Conservation (phyloP, 2,329 filamentous ascomycete genomes). For the Penicillium hesseltinei region DNA sequence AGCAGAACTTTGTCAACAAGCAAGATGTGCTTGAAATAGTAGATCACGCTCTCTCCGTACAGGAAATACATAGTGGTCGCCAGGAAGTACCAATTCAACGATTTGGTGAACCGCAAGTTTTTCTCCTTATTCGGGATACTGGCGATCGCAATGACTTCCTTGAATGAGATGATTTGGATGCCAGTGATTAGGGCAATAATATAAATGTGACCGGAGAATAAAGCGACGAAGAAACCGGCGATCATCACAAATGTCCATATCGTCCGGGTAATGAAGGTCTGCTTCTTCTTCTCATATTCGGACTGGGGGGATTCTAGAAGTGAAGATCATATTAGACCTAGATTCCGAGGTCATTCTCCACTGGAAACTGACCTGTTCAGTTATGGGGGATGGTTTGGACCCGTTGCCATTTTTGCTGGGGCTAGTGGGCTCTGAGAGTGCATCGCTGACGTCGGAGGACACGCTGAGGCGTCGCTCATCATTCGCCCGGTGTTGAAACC, state of each 20-base stretch:
- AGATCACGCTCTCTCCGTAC: constrained; percentile 98
- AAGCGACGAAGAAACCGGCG: constrained; percentile 79
- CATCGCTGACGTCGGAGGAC: constrained; percentile 55
- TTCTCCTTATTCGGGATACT: constrained; percentile 90
- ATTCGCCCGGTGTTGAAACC: constrained; percentile 55
- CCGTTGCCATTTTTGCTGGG: constrained; percentile 47
- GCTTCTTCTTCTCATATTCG: constrained; percentile 98
- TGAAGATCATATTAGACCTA: constrained; percentile 4
- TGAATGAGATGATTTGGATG: constrained; percentile 95
- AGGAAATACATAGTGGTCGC: constrained; percentile 99
- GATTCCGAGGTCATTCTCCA: neutral
- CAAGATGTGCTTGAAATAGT: constrained; percentile 99
- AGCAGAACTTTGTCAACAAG: constrained; percentile 90
- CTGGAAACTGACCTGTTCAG: constrained; percentile 33
- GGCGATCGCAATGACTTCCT: constrained; percentile 97
- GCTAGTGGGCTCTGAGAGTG: constrained; percentile 50
- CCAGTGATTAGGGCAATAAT: constrained; percentile 90
- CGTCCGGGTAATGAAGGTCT: constrained; percentile 92
- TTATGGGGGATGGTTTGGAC: constrained; percentile 33
- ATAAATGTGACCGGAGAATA: constrained; percentile 97
- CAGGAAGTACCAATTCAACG: constrained; percentile 98
- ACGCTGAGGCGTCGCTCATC: constrained; percentile 53
- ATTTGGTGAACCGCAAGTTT: constrained; percentile 90
- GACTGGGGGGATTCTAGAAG: constrained; percentile 44
- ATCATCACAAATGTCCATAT: constrained; percentile 99